Base-by-base conservation (phyloP, 371 early-diverging fungal species). In the Rhizopus sp. region DNA sequence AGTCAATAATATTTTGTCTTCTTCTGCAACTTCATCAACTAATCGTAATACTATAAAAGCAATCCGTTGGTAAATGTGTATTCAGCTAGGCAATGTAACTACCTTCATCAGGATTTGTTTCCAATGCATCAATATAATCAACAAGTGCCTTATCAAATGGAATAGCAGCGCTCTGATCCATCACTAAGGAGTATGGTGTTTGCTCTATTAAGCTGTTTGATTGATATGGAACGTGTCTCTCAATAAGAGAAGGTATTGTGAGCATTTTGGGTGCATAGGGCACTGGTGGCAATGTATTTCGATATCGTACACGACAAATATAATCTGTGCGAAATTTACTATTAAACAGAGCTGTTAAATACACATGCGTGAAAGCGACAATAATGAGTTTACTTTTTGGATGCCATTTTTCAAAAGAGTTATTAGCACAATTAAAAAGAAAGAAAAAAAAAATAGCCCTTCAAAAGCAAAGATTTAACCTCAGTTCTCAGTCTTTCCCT, bases 241-340 rank as follows among this genome's bases (percentile, higher is more conserved):
- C 84, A 0, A 74, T 63, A 3, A 83, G 70, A 6, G 80, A 72
- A 6, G 84, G 84, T 35, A 84, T 72, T 4, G 82, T 75, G 12
- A 94, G 72, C 37, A 94, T 84, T 64, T 94, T 94, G 29, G 93
- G 92, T 53, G 86, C 85, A 63, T 91, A 90, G 0, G 93, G 92
- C n/a, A 88, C 75, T 12, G 80, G 73, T 7, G 95, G 95, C 6
- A 93, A 80, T n/a, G 77, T 77, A 75, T 92, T 93, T 31, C 82
- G 77, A 69, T 89, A 93, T 31, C 85, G 80, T 37, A 88, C 83
- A 56, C 82, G 84, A 78, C 88, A 93, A 16, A 89, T 75, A 64
- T 91, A 93, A 71, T 92, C 92, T 37, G 81, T 75, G 42, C 92
- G 90, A 41, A 84, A 73, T 64, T 77, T 83, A 64, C 82, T 87